phyloP scores from a whole-genome alignment of 2,329 filamentous ascomycete species.

The Bipolaris gigantea region DNA sequence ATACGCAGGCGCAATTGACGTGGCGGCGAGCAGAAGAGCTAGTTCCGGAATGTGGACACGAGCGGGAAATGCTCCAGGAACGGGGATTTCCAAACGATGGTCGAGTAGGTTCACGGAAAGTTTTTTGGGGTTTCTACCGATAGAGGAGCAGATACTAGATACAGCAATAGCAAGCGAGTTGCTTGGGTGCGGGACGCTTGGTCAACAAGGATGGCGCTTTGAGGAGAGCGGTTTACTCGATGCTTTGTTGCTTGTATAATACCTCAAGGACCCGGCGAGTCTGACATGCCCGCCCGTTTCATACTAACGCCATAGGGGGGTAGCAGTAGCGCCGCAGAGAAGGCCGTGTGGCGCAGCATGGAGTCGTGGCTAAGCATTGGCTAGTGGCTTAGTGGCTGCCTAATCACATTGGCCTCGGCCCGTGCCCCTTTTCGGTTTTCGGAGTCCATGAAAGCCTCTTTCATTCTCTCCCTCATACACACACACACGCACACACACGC shows the following conservation, averaged over 20 bases:
- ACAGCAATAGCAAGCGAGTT: too few relatives aligned
- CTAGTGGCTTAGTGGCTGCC: neutral
- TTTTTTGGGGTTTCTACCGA: too few relatives aligned
- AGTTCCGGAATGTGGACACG: neutral
- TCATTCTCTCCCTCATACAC: too few relatives aligned
- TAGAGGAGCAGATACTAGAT: too few relatives aligned
- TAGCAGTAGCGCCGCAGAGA: too few relatives aligned
- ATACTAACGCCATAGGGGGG: neutral
- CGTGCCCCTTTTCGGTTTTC: neutral
- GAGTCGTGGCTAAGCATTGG: neutral
- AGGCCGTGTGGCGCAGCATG: neutral
- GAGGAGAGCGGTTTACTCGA: too few relatives aligned
- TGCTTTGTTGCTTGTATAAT: too few relatives aligned
- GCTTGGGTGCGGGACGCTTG: too few relatives aligned
- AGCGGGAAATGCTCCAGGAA: too few relatives aligned
- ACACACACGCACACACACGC: too few relatives aligned
- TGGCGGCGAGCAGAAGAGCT: neutral
- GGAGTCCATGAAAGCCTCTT: neutral
- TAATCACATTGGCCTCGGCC: neutral
- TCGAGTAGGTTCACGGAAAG: neutral
- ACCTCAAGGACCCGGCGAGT: too few relatives aligned
- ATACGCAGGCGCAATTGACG: neutral
- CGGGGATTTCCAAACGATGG: neutral
- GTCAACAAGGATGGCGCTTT: too few relatives aligned
- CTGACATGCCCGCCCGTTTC: neutral